These are phyloP conservation scores for Epichloe festucae DNA, from an alignment of 2,329 filamentous ascomycete genomes.

Conservation along the genomic window DNA sequence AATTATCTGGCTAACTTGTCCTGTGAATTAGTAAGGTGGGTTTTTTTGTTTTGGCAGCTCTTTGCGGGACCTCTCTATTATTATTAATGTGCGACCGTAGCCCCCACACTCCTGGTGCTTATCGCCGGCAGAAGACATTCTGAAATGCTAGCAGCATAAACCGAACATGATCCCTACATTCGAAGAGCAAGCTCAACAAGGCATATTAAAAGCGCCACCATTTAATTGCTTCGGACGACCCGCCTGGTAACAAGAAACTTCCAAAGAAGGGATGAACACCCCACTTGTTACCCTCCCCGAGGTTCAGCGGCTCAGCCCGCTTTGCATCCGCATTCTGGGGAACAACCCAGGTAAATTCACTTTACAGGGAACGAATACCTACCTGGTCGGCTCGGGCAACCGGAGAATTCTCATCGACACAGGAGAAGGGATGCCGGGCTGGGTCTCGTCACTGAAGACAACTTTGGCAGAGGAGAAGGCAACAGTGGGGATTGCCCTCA, in stretches of 20 bases:
- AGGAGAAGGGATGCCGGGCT: constrained; percentile 65
- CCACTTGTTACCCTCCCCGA: constrained; percentile 51
- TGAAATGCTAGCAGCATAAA: too few relatives aligned
- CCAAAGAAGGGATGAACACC: constrained; percentile 1
- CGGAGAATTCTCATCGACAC: constrained; percentile 78
- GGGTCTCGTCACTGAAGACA: constrained; percentile 52
- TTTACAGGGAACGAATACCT: constrained; percentile 81
- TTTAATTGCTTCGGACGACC: neutral
- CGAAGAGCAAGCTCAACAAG: too few relatives aligned
- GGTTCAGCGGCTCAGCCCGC: constrained; percentile 64
- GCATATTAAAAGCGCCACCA: neutral
- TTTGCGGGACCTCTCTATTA: too few relatives aligned
- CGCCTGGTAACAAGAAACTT: neutral
- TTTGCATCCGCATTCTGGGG: constrained; percentile 72
- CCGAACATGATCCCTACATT: too few relatives aligned
- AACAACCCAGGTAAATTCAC: constrained; percentile 81
- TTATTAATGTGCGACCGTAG: too few relatives aligned
- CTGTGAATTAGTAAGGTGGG: too few relatives aligned
- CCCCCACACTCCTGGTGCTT: neutral
- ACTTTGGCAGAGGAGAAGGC: constrained; percentile 57
- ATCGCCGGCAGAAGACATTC: too few relatives aligned
- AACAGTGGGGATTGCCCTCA: constrained; percentile 52
- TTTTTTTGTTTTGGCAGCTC: too few relatives aligned
- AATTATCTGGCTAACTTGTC: too few relatives aligned
- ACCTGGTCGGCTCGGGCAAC: constrained; percentile 67